Conservation (phyloP, 2,329 filamentous ascomycete species). For the Fusarium pseudograminearum region DNA sequence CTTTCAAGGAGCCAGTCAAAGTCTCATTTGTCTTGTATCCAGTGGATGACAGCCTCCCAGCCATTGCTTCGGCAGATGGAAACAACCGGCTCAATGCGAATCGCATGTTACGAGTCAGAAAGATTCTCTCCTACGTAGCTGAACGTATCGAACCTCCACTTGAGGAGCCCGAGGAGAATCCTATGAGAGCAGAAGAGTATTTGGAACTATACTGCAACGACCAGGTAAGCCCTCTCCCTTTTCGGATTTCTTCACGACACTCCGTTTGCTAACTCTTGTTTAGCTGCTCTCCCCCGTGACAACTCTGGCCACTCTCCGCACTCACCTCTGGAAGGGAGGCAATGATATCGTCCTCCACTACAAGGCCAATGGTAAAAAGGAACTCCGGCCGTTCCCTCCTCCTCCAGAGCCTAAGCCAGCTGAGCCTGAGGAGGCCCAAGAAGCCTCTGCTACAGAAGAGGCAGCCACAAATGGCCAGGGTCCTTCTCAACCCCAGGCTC, state of each 20-base stretch:
- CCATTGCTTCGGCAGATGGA: constrained; percentile 78
- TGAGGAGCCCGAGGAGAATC: constrained; percentile 68
- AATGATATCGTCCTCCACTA: constrained; percentile 93
- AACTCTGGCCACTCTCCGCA: constrained; percentile 92
- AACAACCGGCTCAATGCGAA: constrained; percentile 96
- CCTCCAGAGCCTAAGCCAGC: constrained; percentile 34
- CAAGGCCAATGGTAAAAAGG: constrained; percentile 88
- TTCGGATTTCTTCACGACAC: background rate
- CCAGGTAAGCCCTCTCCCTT: constrained; percentile 70
- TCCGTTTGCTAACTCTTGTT: constrained; percentile 20
- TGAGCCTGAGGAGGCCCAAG: constrained; percentile 41
- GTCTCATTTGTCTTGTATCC: constrained; percentile 94
- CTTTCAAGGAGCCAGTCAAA: constrained; percentile 92
- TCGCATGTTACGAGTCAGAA: constrained; percentile 94
- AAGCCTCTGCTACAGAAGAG: constrained; percentile 32
- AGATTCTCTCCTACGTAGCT: constrained; percentile 91
- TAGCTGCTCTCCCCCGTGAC: constrained; percentile 81
- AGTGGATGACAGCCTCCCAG: constrained; percentile 75
- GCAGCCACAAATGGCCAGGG: constrained; percentile 27
- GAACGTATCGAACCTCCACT: constrained; percentile 86
- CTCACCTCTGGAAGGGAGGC: constrained; percentile 95
- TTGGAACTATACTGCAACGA: constrained; percentile 95
- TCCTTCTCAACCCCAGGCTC: constrained; percentile 18
- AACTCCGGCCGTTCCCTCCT: constrained; percentile 58
- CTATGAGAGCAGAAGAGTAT: constrained; percentile 87